Conservation (phyloP, 805 yeast species). For the Wickerhamomyces mucosus region DNA sequence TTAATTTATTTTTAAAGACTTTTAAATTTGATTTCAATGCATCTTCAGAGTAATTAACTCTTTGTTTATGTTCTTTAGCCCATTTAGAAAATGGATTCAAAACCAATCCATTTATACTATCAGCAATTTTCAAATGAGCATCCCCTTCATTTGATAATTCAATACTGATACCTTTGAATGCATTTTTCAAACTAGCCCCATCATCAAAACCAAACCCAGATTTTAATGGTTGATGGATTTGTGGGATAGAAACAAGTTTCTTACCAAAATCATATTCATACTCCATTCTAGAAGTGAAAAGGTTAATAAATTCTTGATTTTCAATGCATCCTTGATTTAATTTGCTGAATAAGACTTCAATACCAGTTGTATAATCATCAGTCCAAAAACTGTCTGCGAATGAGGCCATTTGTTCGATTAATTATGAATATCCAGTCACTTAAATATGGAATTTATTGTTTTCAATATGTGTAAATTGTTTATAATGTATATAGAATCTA, state of each 20-base stretch:
- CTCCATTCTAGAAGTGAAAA: slow-evolving; percentile 64
- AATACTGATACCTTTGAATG: slow-evolving; percentile 46
- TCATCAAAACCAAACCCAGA: slow-evolving; percentile 44
- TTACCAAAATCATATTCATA: slow-evolving; percentile 60
- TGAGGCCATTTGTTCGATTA: slow-evolving; percentile 21
- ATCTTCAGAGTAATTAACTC: slow-evolving; percentile 54
- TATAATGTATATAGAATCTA: too few species aligned
- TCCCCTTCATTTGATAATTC: slow-evolving; percentile 51
- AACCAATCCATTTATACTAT: slow-evolving; percentile 49
- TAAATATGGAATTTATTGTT: too few species aligned
- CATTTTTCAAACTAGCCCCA: slow-evolving; percentile 54
- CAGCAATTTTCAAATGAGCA: slow-evolving; percentile 51
- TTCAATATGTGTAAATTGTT: too few species aligned
- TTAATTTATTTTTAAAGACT: slow-evolving; percentile 38
- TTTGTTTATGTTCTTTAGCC: slow-evolving; percentile 62
- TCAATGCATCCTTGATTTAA: slow-evolving; percentile 58
- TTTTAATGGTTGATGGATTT: slow-evolving; percentile 26
- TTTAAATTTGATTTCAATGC: slow-evolving; percentile 41
- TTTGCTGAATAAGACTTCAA: slow-evolving; percentile 39
- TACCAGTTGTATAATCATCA: slow-evolving; percentile 43
- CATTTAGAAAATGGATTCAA: slow-evolving; percentile 64
- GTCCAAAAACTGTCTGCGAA: slow-evolving; percentile 78
- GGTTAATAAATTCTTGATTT: slow-evolving; percentile 54
- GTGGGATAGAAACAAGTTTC: slow-evolving; percentile 34
- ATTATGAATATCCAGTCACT: not conserved